Conservation (phyloP, 495 filamentous ascomycete species). For the Opeltia flavorubescens region DNA sequence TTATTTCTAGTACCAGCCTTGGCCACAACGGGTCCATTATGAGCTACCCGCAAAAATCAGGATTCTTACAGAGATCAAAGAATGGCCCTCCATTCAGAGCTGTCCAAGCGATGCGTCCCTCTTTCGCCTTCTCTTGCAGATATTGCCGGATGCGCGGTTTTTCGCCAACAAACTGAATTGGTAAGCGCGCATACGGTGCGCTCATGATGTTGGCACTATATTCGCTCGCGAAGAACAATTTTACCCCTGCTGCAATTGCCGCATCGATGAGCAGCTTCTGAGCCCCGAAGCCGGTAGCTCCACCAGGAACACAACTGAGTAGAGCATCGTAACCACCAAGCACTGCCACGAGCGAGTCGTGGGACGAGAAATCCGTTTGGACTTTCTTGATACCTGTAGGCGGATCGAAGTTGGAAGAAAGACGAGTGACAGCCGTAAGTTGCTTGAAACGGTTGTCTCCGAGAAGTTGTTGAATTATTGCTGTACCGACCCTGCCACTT, state of each 20-base stretch:
- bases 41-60: too few species aligned
- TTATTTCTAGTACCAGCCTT: too few species aligned
- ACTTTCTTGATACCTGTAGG: not conserved
- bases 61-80: not conserved
- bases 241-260: conserved; percentile 14
- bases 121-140: not conserved
- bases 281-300: not conserved
- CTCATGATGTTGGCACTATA: conserved; percentile 6
- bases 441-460: too few species aligned
- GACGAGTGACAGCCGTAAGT: not conserved
- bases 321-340: not conserved
- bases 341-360: not conserved
- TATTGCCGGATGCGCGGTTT: not conserved
- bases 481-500: too few species aligned
- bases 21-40: too few species aligned
- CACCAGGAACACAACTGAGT: not conserved
- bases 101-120: too few species aligned
- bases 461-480: too few species aligned
- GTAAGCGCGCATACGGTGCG: not conserved
- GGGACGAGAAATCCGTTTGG: not conserved
- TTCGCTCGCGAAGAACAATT: conserved; percentile 15
- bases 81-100: not conserved
- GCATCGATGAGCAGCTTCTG: conserved; percentile 15
- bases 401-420: not conserved
- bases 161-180: not conserved